Conservation (phyloP, 768 basidiomycete species). For the Dioszegia aurantiaca region DNA sequence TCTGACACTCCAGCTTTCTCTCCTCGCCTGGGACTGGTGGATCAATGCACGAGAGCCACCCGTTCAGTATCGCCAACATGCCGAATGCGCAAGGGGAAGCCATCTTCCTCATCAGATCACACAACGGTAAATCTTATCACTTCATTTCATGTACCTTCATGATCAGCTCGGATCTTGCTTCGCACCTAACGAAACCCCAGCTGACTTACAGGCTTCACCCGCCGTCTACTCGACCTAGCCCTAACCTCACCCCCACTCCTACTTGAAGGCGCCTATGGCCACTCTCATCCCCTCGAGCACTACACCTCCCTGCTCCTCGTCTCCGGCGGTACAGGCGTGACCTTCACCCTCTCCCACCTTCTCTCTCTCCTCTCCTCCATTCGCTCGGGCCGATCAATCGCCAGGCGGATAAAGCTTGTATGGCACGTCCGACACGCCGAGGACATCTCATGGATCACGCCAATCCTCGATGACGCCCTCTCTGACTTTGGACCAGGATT, state of each 20-base stretch:
- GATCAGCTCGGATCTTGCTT: no score
- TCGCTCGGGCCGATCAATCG: constrained; percentile 16
- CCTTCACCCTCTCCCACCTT: constrained; percentile 28
- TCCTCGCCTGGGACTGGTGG: constrained; percentile 44
- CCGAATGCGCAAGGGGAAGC: constrained; percentile 26
- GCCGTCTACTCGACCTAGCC: constrained; percentile 20
- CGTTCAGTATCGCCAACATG: constrained; percentile 47
- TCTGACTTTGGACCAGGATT: no score
- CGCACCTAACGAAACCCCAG: no score
- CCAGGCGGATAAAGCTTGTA: constrained; percentile 36
- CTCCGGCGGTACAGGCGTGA: constrained; percentile 40
- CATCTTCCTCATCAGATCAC: constrained; percentile 33
- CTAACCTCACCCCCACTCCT: constrained; percentile 18
- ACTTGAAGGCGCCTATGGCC: constrained; percentile 41
- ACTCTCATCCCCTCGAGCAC: constrained; percentile 20
- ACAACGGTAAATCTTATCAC: constrained; percentile 24
- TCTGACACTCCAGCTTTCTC: constrained; percentile 38
- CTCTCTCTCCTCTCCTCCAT: constrained; percentile 15
- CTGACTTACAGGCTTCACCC: constrained; percentile 32
- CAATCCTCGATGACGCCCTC: constrained; percentile 25
- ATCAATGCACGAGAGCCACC: constrained; percentile 47
- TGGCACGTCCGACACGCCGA: constrained; percentile 43
- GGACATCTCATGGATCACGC: constrained; percentile 31
- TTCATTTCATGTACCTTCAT: not conserved
- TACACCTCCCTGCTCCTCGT: constrained; percentile 31